Conservation (phyloP, 2,329 filamentous ascomycete species). For the Fusarium avenaceum region DNA sequence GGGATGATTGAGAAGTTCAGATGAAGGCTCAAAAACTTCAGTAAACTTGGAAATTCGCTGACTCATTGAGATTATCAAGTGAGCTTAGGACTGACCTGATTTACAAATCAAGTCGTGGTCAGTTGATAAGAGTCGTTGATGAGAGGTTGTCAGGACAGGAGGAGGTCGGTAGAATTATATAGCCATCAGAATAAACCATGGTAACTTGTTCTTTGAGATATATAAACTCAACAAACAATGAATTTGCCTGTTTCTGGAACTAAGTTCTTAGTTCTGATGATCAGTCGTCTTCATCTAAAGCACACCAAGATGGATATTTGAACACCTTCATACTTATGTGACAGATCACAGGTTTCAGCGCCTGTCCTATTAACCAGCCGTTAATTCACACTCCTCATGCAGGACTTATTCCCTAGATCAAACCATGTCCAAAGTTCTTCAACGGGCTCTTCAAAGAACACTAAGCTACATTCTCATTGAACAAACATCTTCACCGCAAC, state of each 20-base stretch:
- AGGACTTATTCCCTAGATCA: neutral
- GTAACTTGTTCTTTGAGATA: neutral
- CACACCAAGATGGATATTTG: neutral
- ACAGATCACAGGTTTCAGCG: neutral
- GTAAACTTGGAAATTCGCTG: neutral
- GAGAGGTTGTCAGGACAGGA: neutral
- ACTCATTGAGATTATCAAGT: neutral
- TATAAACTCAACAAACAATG: neutral
- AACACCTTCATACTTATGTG: neutral
- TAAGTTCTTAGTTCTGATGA: neutral
- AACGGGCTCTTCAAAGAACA: neutral
- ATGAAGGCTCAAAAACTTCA: constrained; percentile 1
- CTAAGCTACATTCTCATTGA: neutral
- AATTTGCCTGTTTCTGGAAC: neutral
- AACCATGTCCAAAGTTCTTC: neutral
- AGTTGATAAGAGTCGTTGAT: neutral
- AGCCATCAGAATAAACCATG: neutral
- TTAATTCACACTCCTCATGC: neutral
- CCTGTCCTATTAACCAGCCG: neutral
- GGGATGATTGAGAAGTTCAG: neutral
- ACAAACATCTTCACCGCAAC: neutral
- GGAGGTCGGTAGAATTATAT: neutral
- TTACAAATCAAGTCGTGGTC: neutral
- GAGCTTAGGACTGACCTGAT: neutral
- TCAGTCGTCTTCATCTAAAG: too few species aligned